A percentile compares a stretch with the other conserved stretches of the same genome.
These are phyloP conservation scores for Larix kaempferi DNA, from an alignment of 75 land plant genomes.

Conservation along the genomic window DNA sequence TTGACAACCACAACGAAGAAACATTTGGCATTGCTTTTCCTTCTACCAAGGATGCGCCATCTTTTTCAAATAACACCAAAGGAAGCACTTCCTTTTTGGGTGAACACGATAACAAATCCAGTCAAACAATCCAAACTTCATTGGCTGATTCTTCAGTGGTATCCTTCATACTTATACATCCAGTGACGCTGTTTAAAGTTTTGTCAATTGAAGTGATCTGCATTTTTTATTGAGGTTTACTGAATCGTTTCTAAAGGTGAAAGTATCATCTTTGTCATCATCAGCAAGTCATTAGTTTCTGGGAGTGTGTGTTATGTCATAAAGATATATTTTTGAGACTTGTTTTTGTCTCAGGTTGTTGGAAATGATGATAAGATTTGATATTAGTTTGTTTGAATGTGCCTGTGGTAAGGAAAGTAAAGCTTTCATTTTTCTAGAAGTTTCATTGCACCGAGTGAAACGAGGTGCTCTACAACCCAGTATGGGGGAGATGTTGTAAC, in stretches of 20 bases:
- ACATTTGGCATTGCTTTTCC: constrained; percentile 57
- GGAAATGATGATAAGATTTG: no score
- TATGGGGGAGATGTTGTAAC: no score
- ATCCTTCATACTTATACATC: constrained; percentile 8
- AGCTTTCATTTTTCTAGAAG: no score
- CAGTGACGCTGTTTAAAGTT: neutral
- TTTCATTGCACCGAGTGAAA: no score
- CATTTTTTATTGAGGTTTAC: neutral
- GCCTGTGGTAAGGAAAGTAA: no score
- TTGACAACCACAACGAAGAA: constrained; percentile 53
- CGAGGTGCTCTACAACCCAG: no score
- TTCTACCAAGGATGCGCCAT: constrained; percentile 8
- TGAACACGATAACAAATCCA: constrained; percentile 6
- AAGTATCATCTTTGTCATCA: neutral
- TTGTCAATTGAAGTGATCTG: neutral
- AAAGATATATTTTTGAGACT: neutral
- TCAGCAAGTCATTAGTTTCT: neutral
- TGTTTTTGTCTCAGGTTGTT: neutral
- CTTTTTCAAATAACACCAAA: constrained; percentile 15
- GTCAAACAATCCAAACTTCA: constrained; percentile 23
- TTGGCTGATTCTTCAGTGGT: constrained; percentile 40
- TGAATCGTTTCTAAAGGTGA: neutral
- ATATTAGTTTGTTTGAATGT: no score
- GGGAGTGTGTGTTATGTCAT: neutral
- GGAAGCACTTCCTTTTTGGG: constrained; percentile 14